Base-by-base conservation (phyloP, 768 basidiomycete species). In the Collybiopsis confluens region DNA sequence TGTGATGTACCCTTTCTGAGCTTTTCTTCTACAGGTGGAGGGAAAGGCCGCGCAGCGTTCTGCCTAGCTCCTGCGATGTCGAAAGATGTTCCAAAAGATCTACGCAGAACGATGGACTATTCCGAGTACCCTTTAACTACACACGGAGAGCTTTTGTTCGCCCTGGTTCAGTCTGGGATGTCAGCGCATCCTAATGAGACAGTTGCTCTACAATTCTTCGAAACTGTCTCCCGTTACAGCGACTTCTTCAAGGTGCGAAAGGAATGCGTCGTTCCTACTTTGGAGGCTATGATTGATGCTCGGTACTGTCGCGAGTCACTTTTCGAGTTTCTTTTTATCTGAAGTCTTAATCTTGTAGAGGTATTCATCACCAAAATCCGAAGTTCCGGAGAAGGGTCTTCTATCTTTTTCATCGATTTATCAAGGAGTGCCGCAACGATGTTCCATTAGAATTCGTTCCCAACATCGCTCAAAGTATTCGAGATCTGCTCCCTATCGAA, bases 211-310 rank as follows among this genome's bases (percentile, higher is more conserved):
- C 93, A 96, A 64, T 94, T 91, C 68, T 98, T 98, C 59, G 97
- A 99, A 70, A 89, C 90, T 4, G 81, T 80, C 10, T 81, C 90
- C n/a, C 82, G 97, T 45, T 99, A 98, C 65, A 81, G 84, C 33
- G 97, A 98, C 62, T 98, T 99, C 68, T 98, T 98, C 84, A 93
- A 90, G 68, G 85, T 94, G 21, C 85, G 92, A 58, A 90, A 87
- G 61, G 89, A 92, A 54, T 91, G 86, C 61, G 90, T 98, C 49
- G 75, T 91, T 60, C 90, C 92, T 1, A 82, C 91, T 1, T 73
- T 99, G 28, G 88, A 93, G 61, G 90, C 90, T 10, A 90, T 99
- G 79, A 79, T 98, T 24, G 92, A 89, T 62, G 54, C 68, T 55
- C 79, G 91, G 94, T 94, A 65, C 56, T 86, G 70, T 21, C 13